Evolutionary conservation across 192 early-diverging fungal genomes (phyloP), one percentile per base, ranked within the genome.

Genomic region (Backusella luteola): DNA sequence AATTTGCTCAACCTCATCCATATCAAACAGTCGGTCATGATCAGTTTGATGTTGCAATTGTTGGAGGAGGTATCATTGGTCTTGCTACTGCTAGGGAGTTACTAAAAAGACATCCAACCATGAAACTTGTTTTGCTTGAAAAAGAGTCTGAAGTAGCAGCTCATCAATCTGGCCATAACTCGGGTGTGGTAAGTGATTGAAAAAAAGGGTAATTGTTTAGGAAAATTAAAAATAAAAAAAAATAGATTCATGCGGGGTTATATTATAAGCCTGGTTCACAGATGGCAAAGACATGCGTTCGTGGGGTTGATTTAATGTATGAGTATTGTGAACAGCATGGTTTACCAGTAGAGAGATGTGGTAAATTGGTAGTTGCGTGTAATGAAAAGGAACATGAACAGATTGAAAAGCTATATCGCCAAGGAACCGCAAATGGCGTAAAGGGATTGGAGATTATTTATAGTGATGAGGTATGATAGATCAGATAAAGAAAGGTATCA

Each of bases 291-390:
- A 78, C 76, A 0, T 88, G 87, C 42, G 84, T 88, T 11, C 76
- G 82, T n/a, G 89, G 89, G 14, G 83, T 75, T 14, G 73, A 79
- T 15, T 69, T 90, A 34, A 78, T 90, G 77, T 88, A 90, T 53
- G 74, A 80, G 29, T 82, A 80, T 41, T 88, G 85, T 67, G 73
- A 76, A 46, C 42, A 80, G 5, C 39, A 87, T 66, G 4, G 77
- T 21, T 77, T 90, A 44, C 83, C 85, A 3, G 82, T 81, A 9
- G 52, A 74, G 73, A 39, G 83, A 44, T 83, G 83, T 67, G 85
- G 85, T 19, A 90, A 90, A 69, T 80, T 86, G 79, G 83, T 90
- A 46, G 87, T 90, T 6, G 86, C 84, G 9, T 63, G 63, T 4
- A 71, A 66, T 9, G 76, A 68, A 26, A 76, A 82, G 6, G 83